Percentiles rank a stretch among this genome's conserved stretches.
These are phyloP conservation scores for Ceriops zippeliana DNA, from an alignment of 345 rosid species.

Conservation along the genomic window DNA sequence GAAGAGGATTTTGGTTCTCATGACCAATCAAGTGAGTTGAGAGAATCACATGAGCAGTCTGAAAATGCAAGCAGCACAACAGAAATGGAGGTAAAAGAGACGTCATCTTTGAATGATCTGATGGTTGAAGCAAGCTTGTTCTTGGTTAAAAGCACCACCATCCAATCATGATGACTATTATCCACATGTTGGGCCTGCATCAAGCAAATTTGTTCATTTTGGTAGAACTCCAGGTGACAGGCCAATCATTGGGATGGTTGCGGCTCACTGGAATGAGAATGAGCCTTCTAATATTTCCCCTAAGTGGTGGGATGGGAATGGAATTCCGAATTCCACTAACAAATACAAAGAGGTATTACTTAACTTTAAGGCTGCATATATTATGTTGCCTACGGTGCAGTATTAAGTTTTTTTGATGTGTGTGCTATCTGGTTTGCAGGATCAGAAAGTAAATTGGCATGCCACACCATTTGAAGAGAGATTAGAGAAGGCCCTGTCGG, in stretches of 20 bases:
- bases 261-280: slow-evolving; percentile 81
- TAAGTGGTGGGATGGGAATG: slow-evolving; percentile 98
- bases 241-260: slow-evolving; percentile 89
- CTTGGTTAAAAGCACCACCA: slow-evolving; percentile 47
- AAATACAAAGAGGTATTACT: slow-evolving; percentile 81
- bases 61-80: slow-evolving; percentile 34
- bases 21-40: slow-evolving; percentile 25
- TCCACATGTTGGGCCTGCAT: slow-evolving; percentile 18
- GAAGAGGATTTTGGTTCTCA: slow-evolving; percentile 28
- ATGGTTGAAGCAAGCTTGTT: slow-evolving; percentile 48
- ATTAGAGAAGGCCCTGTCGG: slow-evolving; percentile 87
- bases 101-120: slow-evolving; percentile 23
- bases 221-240: slow-evolving; percentile 60
- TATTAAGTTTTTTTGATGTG: neutral
- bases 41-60: slow-evolving; percentile 31
- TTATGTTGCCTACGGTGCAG: neutral
- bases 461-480: slow-evolving; percentile 98
- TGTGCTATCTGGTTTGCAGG: slow-evolving; percentile 44
- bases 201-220: slow-evolving; percentile 22
- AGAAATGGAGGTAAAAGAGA: slow-evolving; percentile 26
- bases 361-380: neutral
- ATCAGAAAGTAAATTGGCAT: slow-evolving; percentile 96
- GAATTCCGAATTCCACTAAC: slow-evolving; percentile 91
- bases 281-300: slow-evolving; percentile 48
- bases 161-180: slow-evolving; percentile 18